These are phyloP conservation scores for Fraxinus excelsior DNA, from an alignment of 257 asterid species.

Conservation along the genomic window DNA sequence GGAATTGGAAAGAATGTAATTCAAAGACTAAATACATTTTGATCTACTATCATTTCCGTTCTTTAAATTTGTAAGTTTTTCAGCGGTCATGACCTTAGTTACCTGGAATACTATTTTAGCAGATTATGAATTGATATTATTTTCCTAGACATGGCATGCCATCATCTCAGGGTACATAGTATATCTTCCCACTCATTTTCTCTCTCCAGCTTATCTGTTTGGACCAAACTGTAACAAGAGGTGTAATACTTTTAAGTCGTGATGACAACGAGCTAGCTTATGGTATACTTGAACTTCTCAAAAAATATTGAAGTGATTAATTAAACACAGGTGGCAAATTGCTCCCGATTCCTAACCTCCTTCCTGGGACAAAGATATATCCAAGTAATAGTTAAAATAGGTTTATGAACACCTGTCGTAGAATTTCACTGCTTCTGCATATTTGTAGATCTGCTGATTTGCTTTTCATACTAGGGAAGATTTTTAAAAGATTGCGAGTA, in stretches of 20 bases:
- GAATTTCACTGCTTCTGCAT: neutral
- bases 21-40: neutral
- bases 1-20: neutral
- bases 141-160: neutral
- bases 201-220: neutral
- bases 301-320: neutral
- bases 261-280: neutral
- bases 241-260: neutral
- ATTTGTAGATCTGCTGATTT: slow-evolving; percentile 17
- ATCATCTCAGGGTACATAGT: neutral
- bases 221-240: neutral
- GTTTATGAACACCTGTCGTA: neutral
- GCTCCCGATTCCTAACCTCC: neutral
- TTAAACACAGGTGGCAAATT: neutral
- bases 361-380: neutral
- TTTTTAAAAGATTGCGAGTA: slow-evolving; percentile 13
- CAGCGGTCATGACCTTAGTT: neutral
- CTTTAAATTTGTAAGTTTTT: neutral
- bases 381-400: neutral
- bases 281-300: neutral
- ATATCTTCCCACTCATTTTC: neutral
- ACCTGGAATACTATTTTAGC: neutral
- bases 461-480: neutral
- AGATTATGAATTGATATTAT: neutral
- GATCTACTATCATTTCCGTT: neutral